phyloP scores from a whole-genome alignment of 2,329 filamentous ascomycete species.

The Epicoccum nigrum region DNA sequence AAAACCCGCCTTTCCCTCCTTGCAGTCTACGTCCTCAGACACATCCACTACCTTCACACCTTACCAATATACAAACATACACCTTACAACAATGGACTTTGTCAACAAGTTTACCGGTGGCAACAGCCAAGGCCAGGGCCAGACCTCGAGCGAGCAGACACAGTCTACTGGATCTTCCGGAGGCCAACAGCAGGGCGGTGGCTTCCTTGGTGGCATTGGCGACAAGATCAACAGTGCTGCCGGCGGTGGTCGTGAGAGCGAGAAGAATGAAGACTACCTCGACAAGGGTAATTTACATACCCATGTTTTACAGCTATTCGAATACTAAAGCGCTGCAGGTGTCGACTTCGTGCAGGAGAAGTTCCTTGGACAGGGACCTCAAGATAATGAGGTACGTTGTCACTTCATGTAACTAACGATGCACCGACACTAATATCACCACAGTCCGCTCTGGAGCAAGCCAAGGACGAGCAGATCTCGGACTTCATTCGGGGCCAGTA shows the following conservation, averaged over 20 bases:
- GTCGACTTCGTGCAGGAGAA: conserved; percentile 81
- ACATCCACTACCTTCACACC: conserved; percentile 12
- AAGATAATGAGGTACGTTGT: conserved; percentile 58
- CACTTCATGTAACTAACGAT: background rate
- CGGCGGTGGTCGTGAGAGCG: conserved; percentile 74
- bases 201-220: conserved; percentile 65
- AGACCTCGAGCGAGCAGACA: conserved; percentile 40
- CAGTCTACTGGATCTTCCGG: conserved; percentile 17
- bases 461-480: conserved; percentile 80
- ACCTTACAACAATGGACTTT: conserved; percentile 53
- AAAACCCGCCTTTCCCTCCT: conserved; percentile 7
- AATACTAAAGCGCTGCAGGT: conserved; percentile 54
- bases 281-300: conserved; percentile 69
- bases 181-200: conserved; percentile 38
- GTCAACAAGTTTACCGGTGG: conserved; percentile 55
- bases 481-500: conserved; percentile 75
- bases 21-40: background rate
- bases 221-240: conserved; percentile 74
- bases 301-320: background rate
- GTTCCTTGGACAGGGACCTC: conserved; percentile 70
- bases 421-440: conserved; percentile 17
- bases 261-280: conserved; percentile 82
- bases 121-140: conserved; percentile 39
- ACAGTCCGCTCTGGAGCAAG: conserved; percentile 72
- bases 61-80: conserved; percentile 3